A percentile compares a stretch with the other conserved stretches of the same genome.
Evolutionary conservation across 331 rosid species (phyloP).

Genomic region (Quercus lobata): DNA sequence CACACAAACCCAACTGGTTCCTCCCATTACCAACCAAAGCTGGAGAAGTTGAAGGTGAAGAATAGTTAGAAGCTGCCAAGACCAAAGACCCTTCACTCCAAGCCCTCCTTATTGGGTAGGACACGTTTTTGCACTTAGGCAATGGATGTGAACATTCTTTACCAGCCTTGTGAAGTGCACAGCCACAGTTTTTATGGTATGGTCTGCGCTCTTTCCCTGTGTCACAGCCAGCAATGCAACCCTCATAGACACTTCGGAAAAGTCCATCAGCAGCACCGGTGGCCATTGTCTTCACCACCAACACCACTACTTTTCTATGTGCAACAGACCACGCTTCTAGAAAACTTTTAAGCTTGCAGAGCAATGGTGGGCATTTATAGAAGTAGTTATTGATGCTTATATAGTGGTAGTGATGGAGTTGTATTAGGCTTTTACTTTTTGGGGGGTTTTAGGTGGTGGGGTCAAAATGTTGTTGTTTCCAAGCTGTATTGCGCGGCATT

Average conservation of each 20-base stretch:
- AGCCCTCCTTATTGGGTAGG: slow-evolving; percentile 36
- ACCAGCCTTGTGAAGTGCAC: slow-evolving; percentile 30
- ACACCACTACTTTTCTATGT: no score
- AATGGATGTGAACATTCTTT: slow-evolving; percentile 4
- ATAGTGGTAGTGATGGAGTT: not conserved
- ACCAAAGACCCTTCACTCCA: slow-evolving; percentile 38
- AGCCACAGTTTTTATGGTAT: slow-evolving; percentile 46
- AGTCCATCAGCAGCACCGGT: slow-evolving; percentile 10
- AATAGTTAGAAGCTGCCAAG: slow-evolving; percentile 17
- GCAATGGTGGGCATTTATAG: not conserved
- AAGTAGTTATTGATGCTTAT: not conserved
- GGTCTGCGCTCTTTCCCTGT: slow-evolving; percentile 33
- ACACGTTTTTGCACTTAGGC: slow-evolving; percentile 18
- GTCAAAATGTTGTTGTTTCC: slow-evolving; percentile 15
- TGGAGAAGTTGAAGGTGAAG: slow-evolving; percentile 31
- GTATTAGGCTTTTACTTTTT: no score
- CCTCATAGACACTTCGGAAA: slow-evolving; percentile 34
- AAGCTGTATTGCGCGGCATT: slow-evolving; percentile 13
- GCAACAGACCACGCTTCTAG: not conserved
- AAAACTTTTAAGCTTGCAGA: not conserved
- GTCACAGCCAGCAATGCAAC: slow-evolving; percentile 35
- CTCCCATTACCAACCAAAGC: not conserved
- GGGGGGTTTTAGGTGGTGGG: not conserved
- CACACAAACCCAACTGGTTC: not conserved
- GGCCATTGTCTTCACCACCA: not conserved